Percentiles rank a stretch among this genome's conserved stretches.
Evolutionary conservation across 1,284 basidiomycete species (phyloP).

Genomic region (Trametes pubescens): DNA sequence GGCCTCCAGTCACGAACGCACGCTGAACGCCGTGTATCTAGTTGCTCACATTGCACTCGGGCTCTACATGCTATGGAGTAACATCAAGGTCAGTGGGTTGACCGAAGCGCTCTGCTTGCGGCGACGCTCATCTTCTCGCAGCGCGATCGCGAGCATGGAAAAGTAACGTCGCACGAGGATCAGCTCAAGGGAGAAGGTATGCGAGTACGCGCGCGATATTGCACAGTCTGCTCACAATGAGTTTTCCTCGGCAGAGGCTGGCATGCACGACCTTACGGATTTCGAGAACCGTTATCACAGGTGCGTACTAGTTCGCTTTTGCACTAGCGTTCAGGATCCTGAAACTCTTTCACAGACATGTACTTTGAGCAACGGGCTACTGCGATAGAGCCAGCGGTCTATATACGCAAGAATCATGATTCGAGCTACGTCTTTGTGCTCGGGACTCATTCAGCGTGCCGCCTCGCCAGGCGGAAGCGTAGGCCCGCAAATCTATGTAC

Average conservation of each 20-base stretch:
- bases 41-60: slow-evolving; percentile 31
- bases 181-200: slow-evolving; percentile 35
- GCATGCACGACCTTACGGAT: slow-evolving; percentile 37
- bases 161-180: slow-evolving; percentile 27
- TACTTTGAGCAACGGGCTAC: background rate
- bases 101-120: too few relatives aligned
- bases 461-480: slow-evolving; percentile 4
- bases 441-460: background rate
- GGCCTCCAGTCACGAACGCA: background rate
- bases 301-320: background rate
- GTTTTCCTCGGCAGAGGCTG: slow-evolving; percentile 28
- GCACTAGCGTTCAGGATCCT: background rate
- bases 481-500: slow-evolving; percentile 9
- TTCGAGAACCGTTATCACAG: slow-evolving; percentile 33
- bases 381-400: background rate
- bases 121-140: background rate
- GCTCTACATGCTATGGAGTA: slow-evolving; percentile 35
- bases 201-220: background rate
- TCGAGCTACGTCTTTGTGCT: too few relatives aligned
- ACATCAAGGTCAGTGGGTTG: slow-evolving; percentile 23
- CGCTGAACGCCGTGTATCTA: background rate
- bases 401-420: too few relatives aligned
- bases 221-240: background rate
- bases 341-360: background rate
- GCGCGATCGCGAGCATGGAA: slow-evolving; percentile 32